Percentiles rank a stretch among this genome's conserved stretches.
Evolutionary conservation across 305 asterid species (phyloP).

Genomic region (Nicotiana rustica): DNA sequence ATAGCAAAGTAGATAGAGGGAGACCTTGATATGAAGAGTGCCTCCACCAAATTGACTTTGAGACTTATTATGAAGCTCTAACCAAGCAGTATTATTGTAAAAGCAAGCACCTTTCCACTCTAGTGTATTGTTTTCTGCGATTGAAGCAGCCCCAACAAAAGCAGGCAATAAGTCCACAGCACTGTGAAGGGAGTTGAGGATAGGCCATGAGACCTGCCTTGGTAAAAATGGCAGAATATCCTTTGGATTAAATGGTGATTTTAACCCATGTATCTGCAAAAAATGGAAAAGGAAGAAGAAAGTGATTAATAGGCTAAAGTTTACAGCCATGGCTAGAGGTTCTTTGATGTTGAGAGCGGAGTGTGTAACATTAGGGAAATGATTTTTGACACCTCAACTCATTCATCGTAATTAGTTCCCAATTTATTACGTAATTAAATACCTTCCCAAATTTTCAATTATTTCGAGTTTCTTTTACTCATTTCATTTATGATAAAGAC

Average conservation of each 20-base stretch:
- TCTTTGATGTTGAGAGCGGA: background rate
- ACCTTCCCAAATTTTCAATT: too few relatives aligned
- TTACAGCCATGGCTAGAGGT: constrained; percentile 42
- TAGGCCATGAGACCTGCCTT: constrained; percentile 76
- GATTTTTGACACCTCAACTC: too few relatives aligned
- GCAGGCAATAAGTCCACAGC: constrained; percentile 91
- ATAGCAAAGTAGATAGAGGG: background rate
- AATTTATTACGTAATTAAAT: too few relatives aligned
- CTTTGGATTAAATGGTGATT: constrained; percentile 61
- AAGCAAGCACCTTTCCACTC: constrained; percentile 96
- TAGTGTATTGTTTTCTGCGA: constrained; percentile 40
- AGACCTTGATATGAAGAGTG: constrained; percentile 87
- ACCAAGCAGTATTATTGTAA: constrained; percentile 78
- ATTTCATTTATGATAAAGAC: too few relatives aligned
- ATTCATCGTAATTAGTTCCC: too few relatives aligned
- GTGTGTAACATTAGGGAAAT: background rate
- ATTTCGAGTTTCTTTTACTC: too few relatives aligned
- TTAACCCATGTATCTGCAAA: constrained; percentile 48
- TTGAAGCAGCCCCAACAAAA: constrained; percentile 76
- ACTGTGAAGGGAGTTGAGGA: constrained; percentile 58
- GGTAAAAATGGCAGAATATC: constrained; percentile 86
- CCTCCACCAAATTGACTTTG: constrained; percentile 87
- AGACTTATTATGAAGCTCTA: constrained; percentile 74
- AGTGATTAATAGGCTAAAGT: constrained; percentile 38
- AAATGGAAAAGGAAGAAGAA: constrained; percentile 39